phyloP scores from a whole-genome alignment of 2,329 filamentous ascomycete species.

The Aspergillus latus region DNA sequence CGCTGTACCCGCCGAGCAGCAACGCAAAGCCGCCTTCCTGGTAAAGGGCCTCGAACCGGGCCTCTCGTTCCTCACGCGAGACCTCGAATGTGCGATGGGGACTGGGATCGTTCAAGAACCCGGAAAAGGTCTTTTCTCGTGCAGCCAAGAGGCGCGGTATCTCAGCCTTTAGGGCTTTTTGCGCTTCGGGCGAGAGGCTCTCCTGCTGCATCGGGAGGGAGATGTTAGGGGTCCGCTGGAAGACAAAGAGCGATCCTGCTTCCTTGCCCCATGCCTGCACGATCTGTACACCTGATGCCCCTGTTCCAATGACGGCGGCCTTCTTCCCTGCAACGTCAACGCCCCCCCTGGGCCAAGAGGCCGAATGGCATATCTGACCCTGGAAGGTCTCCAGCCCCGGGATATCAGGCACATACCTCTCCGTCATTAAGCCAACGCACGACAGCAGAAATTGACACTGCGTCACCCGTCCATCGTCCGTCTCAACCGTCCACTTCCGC shows the following conservation, averaged over 20 bases:
- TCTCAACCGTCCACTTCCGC: conserved; percentile 46
- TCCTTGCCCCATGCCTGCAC: conserved; percentile 58
- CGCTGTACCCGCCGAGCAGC: conserved; percentile 54
- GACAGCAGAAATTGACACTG: conserved; percentile 47
- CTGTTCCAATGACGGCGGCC: conserved; percentile 56
- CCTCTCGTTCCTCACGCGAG: conserved; percentile 48
- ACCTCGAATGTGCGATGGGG: conserved; percentile 56
- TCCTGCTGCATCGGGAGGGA: conserved; percentile 48
- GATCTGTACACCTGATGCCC: conserved; percentile 56
- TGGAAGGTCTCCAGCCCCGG: conserved; percentile 47
- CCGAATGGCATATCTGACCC: conserved; percentile 56
- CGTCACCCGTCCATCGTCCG: conserved; percentile 40
- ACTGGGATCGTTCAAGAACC: conserved; percentile 53
- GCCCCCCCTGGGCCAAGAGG: conserved; percentile 52
- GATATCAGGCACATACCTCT: conserved; percentile 44
- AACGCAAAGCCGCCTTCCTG: conserved; percentile 54
- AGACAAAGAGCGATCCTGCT: conserved; percentile 50
- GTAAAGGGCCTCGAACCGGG: conserved; percentile 53
- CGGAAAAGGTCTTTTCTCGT: conserved; percentile 55
- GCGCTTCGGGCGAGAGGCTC: background rate
- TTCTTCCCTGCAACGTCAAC: conserved; percentile 50
- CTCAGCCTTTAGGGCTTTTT: conserved; percentile 32
- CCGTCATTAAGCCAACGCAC: conserved; percentile 47
- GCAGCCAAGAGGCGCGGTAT: conserved; percentile 53
- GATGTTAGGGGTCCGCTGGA: conserved; percentile 67